Evolutionary conservation across 768 basidiomycete genomes (phyloP).

Genomic region (Trametes cubensis): DNA sequence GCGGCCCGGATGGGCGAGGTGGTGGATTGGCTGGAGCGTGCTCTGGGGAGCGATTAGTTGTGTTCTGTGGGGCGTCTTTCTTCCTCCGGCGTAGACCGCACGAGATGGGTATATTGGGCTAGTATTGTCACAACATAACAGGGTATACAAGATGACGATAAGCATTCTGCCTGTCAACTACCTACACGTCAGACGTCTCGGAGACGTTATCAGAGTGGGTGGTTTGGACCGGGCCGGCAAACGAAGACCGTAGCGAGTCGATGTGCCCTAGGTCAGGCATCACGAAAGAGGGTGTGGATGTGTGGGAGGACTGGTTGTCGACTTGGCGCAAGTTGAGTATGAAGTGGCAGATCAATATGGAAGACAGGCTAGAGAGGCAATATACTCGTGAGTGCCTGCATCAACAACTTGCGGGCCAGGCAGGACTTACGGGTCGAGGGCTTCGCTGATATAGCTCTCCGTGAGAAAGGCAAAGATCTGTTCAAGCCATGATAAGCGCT

Average conservation of each 20-base stretch:
- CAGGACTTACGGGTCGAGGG: background rate
- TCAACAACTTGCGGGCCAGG: background rate
- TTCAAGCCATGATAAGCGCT: background rate
- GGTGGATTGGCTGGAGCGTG: conserved; percentile 79
- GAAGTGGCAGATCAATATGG: background rate
- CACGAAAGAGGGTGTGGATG: background rate
- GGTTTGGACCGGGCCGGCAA: no score
- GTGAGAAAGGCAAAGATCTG: background rate
- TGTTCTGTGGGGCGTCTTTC: conserved; percentile 80
- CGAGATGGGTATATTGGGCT: no score
- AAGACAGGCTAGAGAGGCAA: background rate
- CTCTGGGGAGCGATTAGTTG: conserved; percentile 73
- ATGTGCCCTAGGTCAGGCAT: no score
- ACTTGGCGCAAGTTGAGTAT: background rate
- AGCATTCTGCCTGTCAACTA: no score
- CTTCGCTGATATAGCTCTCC: background rate
- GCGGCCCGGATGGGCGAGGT: conserved; percentile 48
- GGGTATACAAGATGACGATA: no score
- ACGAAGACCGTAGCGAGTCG: no score
- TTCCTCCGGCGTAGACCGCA: conserved; percentile 77
- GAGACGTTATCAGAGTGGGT: no score
- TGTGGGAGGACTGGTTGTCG: background rate
- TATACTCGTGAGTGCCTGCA: background rate
- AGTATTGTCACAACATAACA: no score
- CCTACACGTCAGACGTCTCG: no score